phyloP scores from a whole-genome alignment of 192 early-diverging fungal species.

The Umbelopsis isabellina region DNA sequence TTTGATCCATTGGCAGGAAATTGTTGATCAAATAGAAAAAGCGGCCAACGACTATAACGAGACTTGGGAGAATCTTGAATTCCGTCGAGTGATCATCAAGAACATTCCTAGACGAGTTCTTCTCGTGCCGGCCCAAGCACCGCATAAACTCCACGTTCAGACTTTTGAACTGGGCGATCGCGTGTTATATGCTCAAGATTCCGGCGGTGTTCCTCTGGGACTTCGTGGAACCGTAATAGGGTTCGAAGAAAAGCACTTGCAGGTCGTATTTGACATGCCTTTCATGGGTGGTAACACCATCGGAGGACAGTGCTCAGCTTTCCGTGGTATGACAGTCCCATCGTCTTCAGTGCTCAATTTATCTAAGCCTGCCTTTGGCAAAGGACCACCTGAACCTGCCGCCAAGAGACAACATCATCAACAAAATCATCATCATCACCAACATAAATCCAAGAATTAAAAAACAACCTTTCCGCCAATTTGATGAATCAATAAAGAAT shows the following conservation, averaged over 20 bases:
- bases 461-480: too few relatives aligned
- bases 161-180: constrained; percentile 87
- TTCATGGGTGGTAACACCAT: constrained; percentile 82
- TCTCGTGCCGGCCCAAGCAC: constrained; percentile 81
- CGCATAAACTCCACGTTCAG: constrained; percentile 73
- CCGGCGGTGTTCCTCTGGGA: constrained; percentile 78
- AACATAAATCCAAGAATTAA: neutral
- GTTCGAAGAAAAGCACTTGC: constrained; percentile 72
- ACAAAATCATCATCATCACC: neutral
- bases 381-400: neutral
- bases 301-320: constrained; percentile 74
- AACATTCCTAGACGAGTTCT: constrained; percentile 57
- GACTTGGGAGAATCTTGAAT: constrained; percentile 33
- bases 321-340: constrained; percentile 73
- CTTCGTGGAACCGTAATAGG: constrained; percentile 85
- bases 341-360: constrained; percentile 75
- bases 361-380: constrained; percentile 40
- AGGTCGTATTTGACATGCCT: constrained; percentile 85
- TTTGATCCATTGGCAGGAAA: constrained; percentile 43
- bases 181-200: constrained; percentile 71
- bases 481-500: constrained; percentile 1
- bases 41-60: constrained; percentile 52
- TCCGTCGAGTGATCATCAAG: constrained; percentile 50
- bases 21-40: constrained; percentile 61
- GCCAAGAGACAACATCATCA: neutral